A percentile compares a stretch with the other conserved stretches of the same genome.
These are phyloP conservation scores for Solanum tacnaense DNA, from an alignment of 257 asterid species.

Conservation along the genomic window DNA sequence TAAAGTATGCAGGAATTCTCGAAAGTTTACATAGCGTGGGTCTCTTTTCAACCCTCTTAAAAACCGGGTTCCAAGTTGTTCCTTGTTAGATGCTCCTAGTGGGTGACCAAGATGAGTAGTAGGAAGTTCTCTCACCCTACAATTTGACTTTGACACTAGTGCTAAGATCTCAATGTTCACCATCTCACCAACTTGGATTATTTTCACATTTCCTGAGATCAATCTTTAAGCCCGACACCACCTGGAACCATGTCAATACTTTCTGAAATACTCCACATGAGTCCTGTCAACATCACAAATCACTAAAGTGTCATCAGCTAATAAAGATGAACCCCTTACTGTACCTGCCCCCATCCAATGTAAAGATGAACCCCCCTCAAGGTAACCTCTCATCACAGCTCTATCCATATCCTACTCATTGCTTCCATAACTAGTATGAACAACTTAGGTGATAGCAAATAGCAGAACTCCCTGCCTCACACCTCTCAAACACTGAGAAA, in stretches of 20 bases:
- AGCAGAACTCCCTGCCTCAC: not conserved
- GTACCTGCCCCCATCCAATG: not conserved
- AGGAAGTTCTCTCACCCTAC: not conserved
- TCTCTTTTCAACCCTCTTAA: not conserved
- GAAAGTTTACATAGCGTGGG: not conserved
- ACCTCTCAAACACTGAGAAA: not conserved
- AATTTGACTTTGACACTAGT: not conserved
- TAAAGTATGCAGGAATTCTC: not conserved
- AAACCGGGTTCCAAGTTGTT: not conserved
- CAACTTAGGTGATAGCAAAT: not conserved
- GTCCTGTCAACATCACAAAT: not conserved
- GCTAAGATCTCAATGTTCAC: not conserved
- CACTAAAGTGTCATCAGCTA: too few relatives aligned
- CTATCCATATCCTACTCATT: not conserved
- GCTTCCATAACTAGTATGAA: not conserved
- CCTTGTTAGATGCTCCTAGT: not conserved
- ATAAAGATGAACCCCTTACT: not conserved
- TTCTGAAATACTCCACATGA: not conserved
- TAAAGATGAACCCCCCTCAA: not conserved
- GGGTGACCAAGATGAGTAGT: not conserved
- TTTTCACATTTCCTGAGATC: not conserved
- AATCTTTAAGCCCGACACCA: not conserved
- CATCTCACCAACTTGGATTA: not conserved
- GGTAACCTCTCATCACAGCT: not conserved
- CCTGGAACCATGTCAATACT: not conserved